phyloP scores from a whole-genome alignment of 2,329 filamentous ascomycete genomes.

The Cercospora zeina region DNA sequence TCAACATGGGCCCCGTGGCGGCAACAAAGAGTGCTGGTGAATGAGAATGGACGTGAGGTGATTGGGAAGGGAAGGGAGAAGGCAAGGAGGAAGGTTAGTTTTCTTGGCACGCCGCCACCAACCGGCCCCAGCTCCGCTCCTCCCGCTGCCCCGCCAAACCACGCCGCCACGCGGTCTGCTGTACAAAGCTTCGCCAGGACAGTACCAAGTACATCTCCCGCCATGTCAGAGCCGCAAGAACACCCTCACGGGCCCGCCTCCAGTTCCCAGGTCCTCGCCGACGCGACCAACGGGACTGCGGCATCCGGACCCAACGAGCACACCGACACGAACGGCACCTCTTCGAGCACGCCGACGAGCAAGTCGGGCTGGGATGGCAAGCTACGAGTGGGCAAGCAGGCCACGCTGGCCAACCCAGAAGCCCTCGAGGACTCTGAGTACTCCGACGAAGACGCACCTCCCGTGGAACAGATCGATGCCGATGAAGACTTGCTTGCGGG shows the following conservation, averaged over 20 bases:
- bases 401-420: conserved; percentile 73
- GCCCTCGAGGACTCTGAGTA: conserved; percentile 82
- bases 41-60: not conserved
- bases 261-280: not conserved
- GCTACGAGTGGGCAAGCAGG: conserved; percentile 69
- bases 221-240: not conserved
- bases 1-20: not conserved
- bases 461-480: conserved; percentile 72
- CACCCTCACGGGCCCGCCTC: not conserved
- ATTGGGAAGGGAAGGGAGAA: not conserved
- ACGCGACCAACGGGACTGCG: not conserved
- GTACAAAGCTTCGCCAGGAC: not conserved
- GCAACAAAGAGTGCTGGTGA: no score
- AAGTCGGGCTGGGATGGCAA: conserved; percentile 76
- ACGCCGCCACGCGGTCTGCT: not conserved
- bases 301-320: not conserved
- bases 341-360: conserved; percentile 19
- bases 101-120: not conserved
- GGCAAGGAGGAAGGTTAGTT: not conserved
- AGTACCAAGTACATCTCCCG: not conserved
- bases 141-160: conserved; percentile 1
- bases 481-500: conserved; percentile 71
- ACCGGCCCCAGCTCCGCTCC: not conserved
- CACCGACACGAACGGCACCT: conserved; percentile 16
- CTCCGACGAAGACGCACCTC: conserved; percentile 68